phyloP scores from a whole-genome alignment of 2,329 filamentous ascomycete genomes.

The Xylaria polymorpha region DNA sequence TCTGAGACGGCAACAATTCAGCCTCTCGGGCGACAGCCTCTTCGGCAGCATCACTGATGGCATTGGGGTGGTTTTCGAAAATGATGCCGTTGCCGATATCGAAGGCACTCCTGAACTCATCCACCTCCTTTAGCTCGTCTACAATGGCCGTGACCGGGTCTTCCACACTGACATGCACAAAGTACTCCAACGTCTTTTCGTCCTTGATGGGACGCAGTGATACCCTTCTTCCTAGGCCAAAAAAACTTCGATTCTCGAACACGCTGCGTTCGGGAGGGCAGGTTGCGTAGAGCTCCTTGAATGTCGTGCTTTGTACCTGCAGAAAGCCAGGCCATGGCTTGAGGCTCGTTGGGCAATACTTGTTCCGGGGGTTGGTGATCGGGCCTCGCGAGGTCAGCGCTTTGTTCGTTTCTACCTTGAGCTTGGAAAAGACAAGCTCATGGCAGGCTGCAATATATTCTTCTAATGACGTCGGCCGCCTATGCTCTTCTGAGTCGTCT shows the following conservation, averaged over 20 bases:
- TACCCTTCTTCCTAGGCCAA: conserved; percentile 42
- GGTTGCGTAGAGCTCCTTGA: conserved; percentile 39
- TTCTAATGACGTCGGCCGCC: conserved; percentile 45
- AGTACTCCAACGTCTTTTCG: conserved; percentile 50
- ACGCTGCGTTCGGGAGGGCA: conserved; percentile 35
- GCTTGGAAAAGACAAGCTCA: conserved; percentile 41
- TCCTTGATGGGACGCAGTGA: conserved; percentile 37
- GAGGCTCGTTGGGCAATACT: conserved; percentile 48
- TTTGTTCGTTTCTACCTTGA: conserved; percentile 45
- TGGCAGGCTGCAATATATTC: conserved; percentile 51
- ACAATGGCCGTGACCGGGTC: conserved; percentile 50
- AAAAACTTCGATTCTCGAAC: conserved; percentile 38
- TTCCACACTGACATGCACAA: conserved; percentile 48
- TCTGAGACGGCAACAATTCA: conserved; percentile 32
- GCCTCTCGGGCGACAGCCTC: conserved; percentile 15
- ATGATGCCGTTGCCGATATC: conserved; percentile 46
- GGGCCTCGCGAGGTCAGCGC: not conserved
- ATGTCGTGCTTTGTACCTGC: conserved; percentile 41
- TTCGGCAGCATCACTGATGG: conserved; percentile 31
- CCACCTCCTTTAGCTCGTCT: conserved; percentile 43
- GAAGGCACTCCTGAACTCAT: conserved; percentile 36
- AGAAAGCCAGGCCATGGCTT: conserved; percentile 49
- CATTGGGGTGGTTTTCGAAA: conserved; percentile 50
- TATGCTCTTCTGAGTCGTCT: conserved; percentile 40
- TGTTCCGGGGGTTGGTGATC: conserved; percentile 27